Percentiles rank a stretch among this genome's conserved stretches.
Conservation (phyloP, 2,329 filamentous ascomycete species). For the Penicillium sp. region DNA sequence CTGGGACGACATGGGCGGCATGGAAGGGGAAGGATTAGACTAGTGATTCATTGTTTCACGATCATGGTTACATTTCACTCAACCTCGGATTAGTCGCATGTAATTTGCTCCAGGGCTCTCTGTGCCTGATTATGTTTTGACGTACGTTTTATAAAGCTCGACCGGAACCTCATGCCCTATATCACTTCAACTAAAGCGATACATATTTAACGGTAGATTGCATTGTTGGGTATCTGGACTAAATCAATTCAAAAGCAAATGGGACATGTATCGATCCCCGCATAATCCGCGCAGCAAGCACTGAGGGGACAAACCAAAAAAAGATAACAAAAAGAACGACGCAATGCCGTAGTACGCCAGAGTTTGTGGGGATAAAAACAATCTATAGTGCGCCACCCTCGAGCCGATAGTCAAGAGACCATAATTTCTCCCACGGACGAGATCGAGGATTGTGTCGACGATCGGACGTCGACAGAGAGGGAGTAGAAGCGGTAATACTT, state of each 20-base stretch:
- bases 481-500: conserved; percentile 17
- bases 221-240: conserved; percentile 22
- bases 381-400: conserved; percentile 27
- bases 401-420: conserved; percentile 44
- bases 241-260: conserved; percentile 8
- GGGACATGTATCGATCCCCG: background rate
- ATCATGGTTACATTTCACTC: background rate
- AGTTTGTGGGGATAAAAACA: too few relatives aligned
- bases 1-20: conserved; percentile 67
- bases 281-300: background rate
- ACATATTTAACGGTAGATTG: conserved; percentile 3
- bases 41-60: background rate
- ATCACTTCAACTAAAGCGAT: background rate
- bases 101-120: background rate
- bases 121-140: background rate
- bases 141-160: background rate
- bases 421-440: conserved; percentile 44
- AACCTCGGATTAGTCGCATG: background rate
- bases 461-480: conserved; percentile 27
- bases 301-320: background rate
- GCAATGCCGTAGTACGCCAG: background rate
- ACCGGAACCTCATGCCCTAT: background rate
- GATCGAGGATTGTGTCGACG: conserved; percentile 24
- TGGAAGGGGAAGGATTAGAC: conserved; percentile 45
- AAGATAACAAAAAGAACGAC: conserved; percentile 1